Base-by-base conservation (phyloP, 1,139 yeast species). In the Yamadazyma atlantica region DNA sequence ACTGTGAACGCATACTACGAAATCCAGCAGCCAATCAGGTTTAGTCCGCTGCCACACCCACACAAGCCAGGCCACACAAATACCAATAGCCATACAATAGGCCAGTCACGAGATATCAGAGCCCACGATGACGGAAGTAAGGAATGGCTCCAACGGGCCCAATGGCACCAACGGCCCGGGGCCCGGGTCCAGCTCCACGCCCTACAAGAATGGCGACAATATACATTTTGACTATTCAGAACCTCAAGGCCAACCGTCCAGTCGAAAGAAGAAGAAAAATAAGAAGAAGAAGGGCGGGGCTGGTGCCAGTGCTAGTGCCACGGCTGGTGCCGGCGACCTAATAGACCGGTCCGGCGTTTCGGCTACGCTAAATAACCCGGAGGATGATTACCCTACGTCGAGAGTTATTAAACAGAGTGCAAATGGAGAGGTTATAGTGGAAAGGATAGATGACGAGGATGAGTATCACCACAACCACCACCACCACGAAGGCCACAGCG, bases 371-470 rank as follows among this genome's bases (percentile, higher is more conserved):
- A 75, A 74, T 55, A 69, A 79, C 44, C 80, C 82, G 3, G 72
- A 75, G 12, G 75, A 72, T 12, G 87, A 81, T 12, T 85, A 85
- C 54, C 94, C 94, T 1, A 71, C 78, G 4, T 81, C 88, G 2
- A 58, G 94, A 42, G 82, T 85, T 2, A 80, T 85, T 46, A 83
- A 81, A 52, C 84, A 82, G 54, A 84, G 79, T 1, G 74, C 85
- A 3, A 81, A 83, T 54, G 94, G 92, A 3, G 85, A 82, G 50
- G 85, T 85, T 19, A 73, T 84, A 44, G 85, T 85, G 39, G 75
- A 78, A 46, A 66, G 78, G 44, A 51, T 78, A 46, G 69, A 69
- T 35, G 66, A 58, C 18, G 54, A 51, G 2, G 29, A 29, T 4
- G 66, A 69, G 36, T 62, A 18, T 29, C 16, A 19, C 13, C 32